Evolutionary conservation across 352 stramenopile genomes (phyloP).

Genomic region (Phytophthora cajani): DNA sequence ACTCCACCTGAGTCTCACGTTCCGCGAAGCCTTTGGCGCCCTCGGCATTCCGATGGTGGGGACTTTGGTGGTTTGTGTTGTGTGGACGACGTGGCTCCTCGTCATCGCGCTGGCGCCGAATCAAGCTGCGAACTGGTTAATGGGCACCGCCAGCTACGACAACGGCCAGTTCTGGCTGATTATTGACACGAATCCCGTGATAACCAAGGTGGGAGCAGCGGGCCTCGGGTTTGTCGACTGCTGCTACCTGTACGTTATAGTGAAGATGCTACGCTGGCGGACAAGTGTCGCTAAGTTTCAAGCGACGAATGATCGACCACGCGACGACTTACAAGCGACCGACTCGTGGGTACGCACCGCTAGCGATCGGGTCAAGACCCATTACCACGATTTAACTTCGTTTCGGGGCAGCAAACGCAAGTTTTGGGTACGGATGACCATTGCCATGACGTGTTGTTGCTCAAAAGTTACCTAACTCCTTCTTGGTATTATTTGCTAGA

Average conservation of each 20-base stretch:
- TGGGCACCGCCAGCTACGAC: slow-evolving; percentile 32
- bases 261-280: slow-evolving; percentile 24
- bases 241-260: slow-evolving; percentile 22
- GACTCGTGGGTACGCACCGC: slow-evolving; percentile 13
- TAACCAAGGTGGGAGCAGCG: slow-evolving; percentile 15
- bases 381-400: slow-evolving; percentile 19
- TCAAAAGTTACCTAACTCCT: neutral
- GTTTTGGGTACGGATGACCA: slow-evolving; percentile 13
- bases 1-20: neutral
- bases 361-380: neutral
- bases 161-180: slow-evolving; percentile 33
- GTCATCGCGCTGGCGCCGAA: slow-evolving; percentile 23
- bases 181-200: slow-evolving; percentile 19
- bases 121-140: slow-evolving; percentile 28
- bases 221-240: slow-evolving; percentile 13
- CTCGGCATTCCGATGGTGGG: slow-evolving; percentile 21
- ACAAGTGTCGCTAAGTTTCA: slow-evolving; percentile 4
- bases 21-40: slow-evolving; percentile 20
- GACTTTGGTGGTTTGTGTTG: slow-evolving; percentile 19
- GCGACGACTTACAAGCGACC: neutral
- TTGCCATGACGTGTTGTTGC: neutral
- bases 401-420: slow-evolving; percentile 25
- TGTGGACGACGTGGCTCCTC: slow-evolving; percentile 35
- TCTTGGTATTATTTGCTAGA: slow-evolving; percentile 6
- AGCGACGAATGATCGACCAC: neutral